Conservation (phyloP, 345 rosid species). For the Citrus unshiu region DNA sequence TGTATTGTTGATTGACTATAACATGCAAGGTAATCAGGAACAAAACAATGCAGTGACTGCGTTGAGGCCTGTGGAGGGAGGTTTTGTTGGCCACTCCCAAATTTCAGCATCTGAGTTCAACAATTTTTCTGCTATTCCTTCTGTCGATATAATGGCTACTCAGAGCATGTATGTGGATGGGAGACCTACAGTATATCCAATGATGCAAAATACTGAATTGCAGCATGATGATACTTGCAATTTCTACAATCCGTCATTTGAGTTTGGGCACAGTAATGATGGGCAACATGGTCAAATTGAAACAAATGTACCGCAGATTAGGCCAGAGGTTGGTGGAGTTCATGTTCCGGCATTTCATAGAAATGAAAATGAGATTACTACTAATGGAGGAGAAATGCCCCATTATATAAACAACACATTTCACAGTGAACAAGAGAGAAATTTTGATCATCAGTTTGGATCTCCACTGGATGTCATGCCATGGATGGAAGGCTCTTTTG, state of each 20-base stretch:
- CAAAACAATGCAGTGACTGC: slow-evolving; percentile 31
- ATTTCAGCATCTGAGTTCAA: slow-evolving; percentile 32
- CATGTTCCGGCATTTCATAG: slow-evolving; percentile 29
- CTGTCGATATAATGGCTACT: slow-evolving; percentile 32
- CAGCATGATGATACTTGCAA: slow-evolving; percentile 41
- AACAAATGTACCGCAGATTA: slow-evolving; percentile 26
- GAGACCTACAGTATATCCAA: slow-evolving; percentile 49
- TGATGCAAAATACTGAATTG: slow-evolving; percentile 41
- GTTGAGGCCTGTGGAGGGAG: slow-evolving; percentile 36
- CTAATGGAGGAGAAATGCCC: slow-evolving; percentile 36
- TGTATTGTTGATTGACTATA: slow-evolving; percentile 38
- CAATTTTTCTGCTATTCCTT: slow-evolving; percentile 45
- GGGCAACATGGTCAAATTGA: slow-evolving; percentile 41
- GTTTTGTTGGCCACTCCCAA: slow-evolving; percentile 32
- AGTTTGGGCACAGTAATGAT: slow-evolving; percentile 39
- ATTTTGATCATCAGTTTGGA: slow-evolving; percentile 50
- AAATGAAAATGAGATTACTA: slow-evolving; percentile 33
- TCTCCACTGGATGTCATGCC: slow-evolving; percentile 51
- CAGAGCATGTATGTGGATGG: slow-evolving; percentile 53
- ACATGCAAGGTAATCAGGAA: slow-evolving; percentile 27
- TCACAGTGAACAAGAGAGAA: slow-evolving; percentile 54
- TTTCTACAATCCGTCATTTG: slow-evolving; percentile 43
- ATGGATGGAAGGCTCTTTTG: slow-evolving; percentile 24
- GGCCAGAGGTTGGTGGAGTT: slow-evolving; percentile 37
- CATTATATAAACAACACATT: slow-evolving; percentile 37